These are phyloP conservation scores for Pezicula rhizophila DNA, from an alignment of 2,329 filamentous ascomycete genomes.

Conservation along the genomic window DNA sequence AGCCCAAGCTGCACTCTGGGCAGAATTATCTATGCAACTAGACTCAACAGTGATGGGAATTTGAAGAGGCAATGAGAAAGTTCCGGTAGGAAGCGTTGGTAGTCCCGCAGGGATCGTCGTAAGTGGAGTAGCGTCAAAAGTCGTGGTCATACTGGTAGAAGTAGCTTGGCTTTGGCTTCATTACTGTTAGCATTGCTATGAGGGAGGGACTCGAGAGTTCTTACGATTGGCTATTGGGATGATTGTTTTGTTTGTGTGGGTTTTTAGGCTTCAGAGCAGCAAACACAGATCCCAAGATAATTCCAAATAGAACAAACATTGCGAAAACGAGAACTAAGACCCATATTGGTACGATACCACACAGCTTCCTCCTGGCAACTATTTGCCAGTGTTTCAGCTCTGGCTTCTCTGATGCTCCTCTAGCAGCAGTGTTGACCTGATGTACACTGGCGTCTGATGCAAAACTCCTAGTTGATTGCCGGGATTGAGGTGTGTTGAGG, in stretches of 20 bases:
- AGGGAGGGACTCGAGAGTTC: slow-evolving; percentile 5
- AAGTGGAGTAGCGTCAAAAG: slow-evolving; percentile 46
- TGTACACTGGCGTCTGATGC: slow-evolving; percentile 45
- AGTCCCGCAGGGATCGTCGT: slow-evolving; percentile 44
- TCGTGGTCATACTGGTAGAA: slow-evolving; percentile 28
- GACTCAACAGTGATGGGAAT: slow-evolving; percentile 42
- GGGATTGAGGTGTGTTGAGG: slow-evolving; percentile 42
- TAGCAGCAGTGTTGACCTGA: slow-evolving; percentile 46
- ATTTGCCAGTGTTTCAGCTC: slow-evolving; percentile 44
- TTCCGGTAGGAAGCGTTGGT: slow-evolving; percentile 46
- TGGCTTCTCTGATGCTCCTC: slow-evolving; percentile 40
- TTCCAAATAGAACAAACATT: slow-evolving; percentile 50
- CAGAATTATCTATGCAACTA: slow-evolving; percentile 51
- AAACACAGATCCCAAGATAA: slow-evolving; percentile 44
- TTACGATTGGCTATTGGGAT: slow-evolving; percentile 12
- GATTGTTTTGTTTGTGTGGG: slow-evolving; percentile 3
- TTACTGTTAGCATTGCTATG: slow-evolving; percentile 10
- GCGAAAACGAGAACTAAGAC: slow-evolving; percentile 48
- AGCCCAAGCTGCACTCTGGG: slow-evolving; percentile 54
- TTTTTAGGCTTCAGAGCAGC: slow-evolving; percentile 16
- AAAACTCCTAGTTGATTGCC: slow-evolving; percentile 46
- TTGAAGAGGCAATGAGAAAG: slow-evolving; percentile 47
- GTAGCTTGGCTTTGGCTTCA: slow-evolving; percentile 2
- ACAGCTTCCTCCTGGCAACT: slow-evolving; percentile 48
- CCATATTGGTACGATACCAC: slow-evolving; percentile 57